These are phyloP conservation scores for Pascua guehoae DNA, from an alignment of 1,284 basidiomycete species.

Conservation along the genomic window DNA sequence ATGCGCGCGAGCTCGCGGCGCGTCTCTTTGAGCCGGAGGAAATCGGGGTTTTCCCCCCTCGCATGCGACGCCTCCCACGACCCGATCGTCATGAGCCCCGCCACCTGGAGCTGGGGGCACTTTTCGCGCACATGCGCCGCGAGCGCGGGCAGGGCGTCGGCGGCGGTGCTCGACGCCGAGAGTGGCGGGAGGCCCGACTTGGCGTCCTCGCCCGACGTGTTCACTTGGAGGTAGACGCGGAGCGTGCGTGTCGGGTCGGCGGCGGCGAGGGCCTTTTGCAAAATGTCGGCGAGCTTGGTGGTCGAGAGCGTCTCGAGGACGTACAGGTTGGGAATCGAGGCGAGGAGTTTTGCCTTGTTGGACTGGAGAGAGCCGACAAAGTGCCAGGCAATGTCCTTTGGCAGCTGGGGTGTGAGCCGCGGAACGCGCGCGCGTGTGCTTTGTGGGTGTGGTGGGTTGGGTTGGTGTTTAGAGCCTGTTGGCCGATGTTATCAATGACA, in stretches of 20 bases:
- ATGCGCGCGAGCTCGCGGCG: conserved; percentile 58
- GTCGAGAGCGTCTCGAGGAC: conserved; percentile 89
- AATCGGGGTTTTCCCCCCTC: conserved; percentile 74
- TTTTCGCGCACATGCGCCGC: conserved; percentile 66
- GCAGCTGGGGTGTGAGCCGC: conserved; percentile 57
- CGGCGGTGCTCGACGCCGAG: conserved; percentile 28
- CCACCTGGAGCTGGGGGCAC: conserved; percentile 71
- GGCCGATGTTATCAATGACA: no score
- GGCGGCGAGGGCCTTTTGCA: conserved; percentile 70
- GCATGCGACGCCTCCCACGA: conserved; percentile 67
- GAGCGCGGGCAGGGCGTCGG: conserved; percentile 60
- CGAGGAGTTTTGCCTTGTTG: conserved; percentile 90
- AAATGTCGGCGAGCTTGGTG: conserved; percentile 71
- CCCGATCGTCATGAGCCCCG: conserved; percentile 96
- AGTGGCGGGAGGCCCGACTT: conserved; percentile 82
- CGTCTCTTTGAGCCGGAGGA: conserved; percentile 65
- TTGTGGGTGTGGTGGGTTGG: no score
- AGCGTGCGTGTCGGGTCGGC: conserved; percentile 52
- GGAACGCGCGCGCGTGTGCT: background rate
- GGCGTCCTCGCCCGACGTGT: conserved; percentile 84
- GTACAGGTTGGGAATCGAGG: conserved; percentile 81
- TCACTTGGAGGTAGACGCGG: conserved; percentile 84
- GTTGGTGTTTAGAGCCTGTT: no score
- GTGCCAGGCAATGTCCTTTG: conserved; percentile 85
- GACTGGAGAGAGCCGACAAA: conserved; percentile 93